Conservation (phyloP, 306 rosid genomes). For the Canavalia gladiata region DNA sequence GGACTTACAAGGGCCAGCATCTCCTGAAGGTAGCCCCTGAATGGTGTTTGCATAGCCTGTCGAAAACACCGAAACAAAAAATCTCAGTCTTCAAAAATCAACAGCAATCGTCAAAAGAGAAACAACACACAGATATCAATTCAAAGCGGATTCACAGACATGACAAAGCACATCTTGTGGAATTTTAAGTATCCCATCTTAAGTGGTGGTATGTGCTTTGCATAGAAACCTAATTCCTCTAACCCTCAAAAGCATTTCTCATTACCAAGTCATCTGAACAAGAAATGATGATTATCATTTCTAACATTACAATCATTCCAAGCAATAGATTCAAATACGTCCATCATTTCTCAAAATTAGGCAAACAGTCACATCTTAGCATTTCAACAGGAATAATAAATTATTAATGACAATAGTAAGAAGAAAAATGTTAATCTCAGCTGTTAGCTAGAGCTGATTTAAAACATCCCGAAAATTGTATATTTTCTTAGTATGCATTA, state of each 20-base stretch:
- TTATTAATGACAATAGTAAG: too few relatives aligned
- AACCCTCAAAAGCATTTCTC: background rate
- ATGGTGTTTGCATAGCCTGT: conserved; percentile 95
- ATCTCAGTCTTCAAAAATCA: conserved; percentile 23
- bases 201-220: background rate
- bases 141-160: background rate
- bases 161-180: background rate
- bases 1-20: conserved; percentile 81
- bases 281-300: background rate
- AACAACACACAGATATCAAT: background rate
- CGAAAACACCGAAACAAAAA: conserved; percentile 23
- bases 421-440: too few relatives aligned
- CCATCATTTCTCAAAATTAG: background rate
- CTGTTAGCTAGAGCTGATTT: too few relatives aligned
- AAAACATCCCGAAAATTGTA: too few relatives aligned
- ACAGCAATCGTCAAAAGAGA: background rate
- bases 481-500: too few relatives aligned
- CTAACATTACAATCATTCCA: background rate
- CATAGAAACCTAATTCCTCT: background rate
- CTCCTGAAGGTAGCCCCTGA: conserved; percentile 92
- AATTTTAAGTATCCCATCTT: background rate
- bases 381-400: background rate
- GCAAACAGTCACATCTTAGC: background rate
- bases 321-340: background rate
- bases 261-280: background rate